These are phyloP conservation scores for Cladosporium halotolerans DNA, from an alignment of 2,329 filamentous ascomycete species.

Conservation along the genomic window DNA sequence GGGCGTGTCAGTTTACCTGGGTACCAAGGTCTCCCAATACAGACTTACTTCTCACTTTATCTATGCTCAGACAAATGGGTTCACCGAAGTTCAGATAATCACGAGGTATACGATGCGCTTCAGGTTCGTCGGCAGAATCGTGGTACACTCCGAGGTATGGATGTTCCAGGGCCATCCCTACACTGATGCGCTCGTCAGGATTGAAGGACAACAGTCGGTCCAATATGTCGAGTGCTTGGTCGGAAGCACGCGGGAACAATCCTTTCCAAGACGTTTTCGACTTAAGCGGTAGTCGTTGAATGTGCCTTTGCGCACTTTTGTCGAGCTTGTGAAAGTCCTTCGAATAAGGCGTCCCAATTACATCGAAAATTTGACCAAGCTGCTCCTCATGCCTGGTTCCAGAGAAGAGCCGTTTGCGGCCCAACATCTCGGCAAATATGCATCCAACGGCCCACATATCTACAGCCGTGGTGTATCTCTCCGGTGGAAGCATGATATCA, in stretches of 20 bases:
- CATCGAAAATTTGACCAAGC: slow-evolving; percentile 94
- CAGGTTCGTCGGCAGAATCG: too few relatives aligned
- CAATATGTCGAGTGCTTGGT: not conserved
- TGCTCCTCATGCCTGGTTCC: slow-evolving; percentile 95
- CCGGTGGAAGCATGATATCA: slow-evolving; percentile 88
- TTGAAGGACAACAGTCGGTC: not conserved
- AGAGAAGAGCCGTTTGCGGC: slow-evolving; percentile 93
- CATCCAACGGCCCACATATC: slow-evolving; percentile 97
- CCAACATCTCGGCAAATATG: slow-evolving; percentile 86
- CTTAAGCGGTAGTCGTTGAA: not conserved
- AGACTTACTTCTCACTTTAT: too few relatives aligned
- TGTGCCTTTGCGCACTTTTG: not conserved
- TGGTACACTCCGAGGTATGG: too few relatives aligned
- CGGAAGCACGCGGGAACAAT: not conserved
- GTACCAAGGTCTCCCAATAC: too few relatives aligned
- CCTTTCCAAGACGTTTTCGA: not conserved
- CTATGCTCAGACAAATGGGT: too few relatives aligned
- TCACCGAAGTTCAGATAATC: too few relatives aligned
- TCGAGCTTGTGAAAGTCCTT: not conserved
- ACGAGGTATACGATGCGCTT: too few relatives aligned
- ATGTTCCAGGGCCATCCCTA: too few relatives aligned
- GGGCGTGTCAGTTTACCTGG: too few relatives aligned
- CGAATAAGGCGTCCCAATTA: slow-evolving; percentile 69
- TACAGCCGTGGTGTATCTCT: slow-evolving; percentile 94
- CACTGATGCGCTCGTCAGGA: not conserved